Conservation (phyloP, 495 filamentous ascomycete genomes). For the Rhypophila decipiens region DNA sequence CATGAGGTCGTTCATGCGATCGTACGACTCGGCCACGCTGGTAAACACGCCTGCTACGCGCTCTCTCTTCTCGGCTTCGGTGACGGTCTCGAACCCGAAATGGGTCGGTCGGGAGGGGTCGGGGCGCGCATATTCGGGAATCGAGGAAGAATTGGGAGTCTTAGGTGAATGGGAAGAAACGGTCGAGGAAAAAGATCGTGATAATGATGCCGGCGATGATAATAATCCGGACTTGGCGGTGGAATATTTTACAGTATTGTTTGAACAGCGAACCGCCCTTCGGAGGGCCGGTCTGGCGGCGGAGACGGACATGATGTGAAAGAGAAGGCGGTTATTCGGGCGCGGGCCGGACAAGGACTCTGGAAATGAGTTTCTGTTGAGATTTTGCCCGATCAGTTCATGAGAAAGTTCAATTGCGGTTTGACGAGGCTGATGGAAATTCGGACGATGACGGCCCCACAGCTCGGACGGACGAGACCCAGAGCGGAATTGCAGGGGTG, state of each 20-base stretch:
- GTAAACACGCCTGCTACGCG: conserved; percentile 83
- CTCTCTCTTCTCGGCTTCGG: conserved; percentile 67
- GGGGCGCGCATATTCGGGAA: conserved; percentile 28
- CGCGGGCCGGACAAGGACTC: not conserved
- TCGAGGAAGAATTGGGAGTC: conserved; percentile 8
- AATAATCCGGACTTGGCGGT: conserved; percentile 1
- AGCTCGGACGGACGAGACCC: too few relatives aligned
- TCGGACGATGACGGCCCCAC: not conserved
- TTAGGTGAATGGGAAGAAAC: conserved; percentile 3
- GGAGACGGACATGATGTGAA: not conserved
- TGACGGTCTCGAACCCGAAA: conserved; percentile 87
- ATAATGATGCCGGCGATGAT: conserved; percentile 6
- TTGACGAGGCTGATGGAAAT: conserved; percentile 17
- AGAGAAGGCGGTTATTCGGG: too few relatives aligned
- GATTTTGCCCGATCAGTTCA: not conserved
- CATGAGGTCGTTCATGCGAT: conserved; percentile 99
- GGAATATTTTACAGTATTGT: not conserved
- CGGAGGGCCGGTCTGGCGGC: conserved; percentile 10
- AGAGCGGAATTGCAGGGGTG: too few relatives aligned
- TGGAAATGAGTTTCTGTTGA: conserved; percentile 2
- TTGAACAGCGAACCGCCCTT: conserved; percentile 16
- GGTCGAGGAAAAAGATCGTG: conserved; percentile 17
- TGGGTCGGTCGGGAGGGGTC: conserved; percentile 67
- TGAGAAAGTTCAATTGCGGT: not conserved
- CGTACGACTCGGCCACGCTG: conserved; percentile 85